phyloP scores from a whole-genome alignment of 1,139 yeast species.

The Hansenula sp. region DNA sequence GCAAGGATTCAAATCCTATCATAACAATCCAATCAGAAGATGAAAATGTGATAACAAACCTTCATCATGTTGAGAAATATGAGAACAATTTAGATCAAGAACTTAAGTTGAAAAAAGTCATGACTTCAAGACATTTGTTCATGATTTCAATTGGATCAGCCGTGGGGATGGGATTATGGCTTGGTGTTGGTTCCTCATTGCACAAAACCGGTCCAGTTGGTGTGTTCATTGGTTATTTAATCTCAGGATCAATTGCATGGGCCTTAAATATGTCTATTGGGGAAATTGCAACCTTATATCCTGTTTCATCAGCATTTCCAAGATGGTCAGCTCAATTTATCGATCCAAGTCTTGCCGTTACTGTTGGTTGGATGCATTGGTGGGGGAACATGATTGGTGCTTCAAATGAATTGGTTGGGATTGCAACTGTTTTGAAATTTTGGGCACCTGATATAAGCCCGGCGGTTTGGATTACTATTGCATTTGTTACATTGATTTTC shows the following conservation, averaged over 20 bases:
- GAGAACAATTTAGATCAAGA: not conserved
- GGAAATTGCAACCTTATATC: conserved; percentile 30
- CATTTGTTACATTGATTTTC: conserved; percentile 26
- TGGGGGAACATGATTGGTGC: conserved; percentile 32
- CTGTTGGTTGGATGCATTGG: conserved; percentile 35
- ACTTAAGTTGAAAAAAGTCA: conserved; percentile 38
- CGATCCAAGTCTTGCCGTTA: conserved; percentile 32
- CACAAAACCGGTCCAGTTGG: conserved; percentile 77
- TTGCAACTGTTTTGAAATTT: conserved; percentile 30
- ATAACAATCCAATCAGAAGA: too few species aligned
- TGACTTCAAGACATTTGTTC: conserved; percentile 45
- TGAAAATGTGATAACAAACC: too few species aligned
- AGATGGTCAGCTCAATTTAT: conserved; percentile 30
- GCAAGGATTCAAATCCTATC: too few species aligned
- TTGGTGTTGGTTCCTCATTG: conserved; percentile 68
- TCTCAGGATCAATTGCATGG: conserved; percentile 25
- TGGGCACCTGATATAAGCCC: conserved; percentile 26
- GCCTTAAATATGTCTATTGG: conserved; percentile 30
- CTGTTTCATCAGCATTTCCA: conserved; percentile 31
- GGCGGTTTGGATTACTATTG: conserved; percentile 31
- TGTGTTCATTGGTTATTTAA: conserved; percentile 53
- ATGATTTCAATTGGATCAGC: conserved; percentile 80
- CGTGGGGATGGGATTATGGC: conserved; percentile 69
- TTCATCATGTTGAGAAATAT: too few species aligned
- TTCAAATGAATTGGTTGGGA: conserved; percentile 22